Evolutionary conservation across 1,139 yeast species (phyloP).

Genomic region (Candida sanyaensis): DNA sequence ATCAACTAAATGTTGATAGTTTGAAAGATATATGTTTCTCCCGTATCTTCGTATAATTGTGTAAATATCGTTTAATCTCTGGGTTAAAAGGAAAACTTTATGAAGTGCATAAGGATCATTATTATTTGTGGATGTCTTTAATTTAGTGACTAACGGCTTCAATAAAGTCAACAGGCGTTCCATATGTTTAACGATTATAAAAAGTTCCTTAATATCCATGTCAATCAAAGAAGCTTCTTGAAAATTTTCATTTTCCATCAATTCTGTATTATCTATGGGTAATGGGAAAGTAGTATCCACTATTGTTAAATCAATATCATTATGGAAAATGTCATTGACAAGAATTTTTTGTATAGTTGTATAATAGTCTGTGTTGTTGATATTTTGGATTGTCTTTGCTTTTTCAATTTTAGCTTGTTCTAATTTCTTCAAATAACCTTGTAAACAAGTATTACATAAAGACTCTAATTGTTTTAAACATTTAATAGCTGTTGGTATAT

Average conservation of each 20-base stretch:
- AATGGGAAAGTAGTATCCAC: slow-evolving; percentile 18
- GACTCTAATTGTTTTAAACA: slow-evolving; percentile 38
- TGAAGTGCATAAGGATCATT: slow-evolving; percentile 44
- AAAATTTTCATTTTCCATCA: slow-evolving; percentile 18
- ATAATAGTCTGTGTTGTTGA: slow-evolving; percentile 11
- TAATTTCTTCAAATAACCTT: slow-evolving; percentile 50
- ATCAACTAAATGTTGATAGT: slow-evolving; percentile 41
- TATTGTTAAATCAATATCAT: slow-evolving; percentile 18
- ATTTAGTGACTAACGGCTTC: slow-evolving; percentile 25
- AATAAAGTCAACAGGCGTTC: slow-evolving; percentile 25
- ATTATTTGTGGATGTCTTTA: slow-evolving; percentile 20
- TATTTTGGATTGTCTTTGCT: slow-evolving; percentile 5
- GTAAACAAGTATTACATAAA: slow-evolving; percentile 40
- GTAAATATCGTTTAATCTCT: slow-evolving; percentile 50
- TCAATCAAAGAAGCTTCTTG: slow-evolving; percentile 41
- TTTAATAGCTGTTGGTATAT: slow-evolving; percentile 27
- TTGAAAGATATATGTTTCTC: slow-evolving; percentile 44
- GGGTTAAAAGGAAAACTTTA: slow-evolving; percentile 45
- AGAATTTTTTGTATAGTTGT: slow-evolving; percentile 7
- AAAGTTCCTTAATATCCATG: slow-evolving; percentile 41
- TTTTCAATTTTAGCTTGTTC: slow-evolving; percentile 42
- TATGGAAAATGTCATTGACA: slow-evolving; percentile 7
- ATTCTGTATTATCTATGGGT: slow-evolving; percentile 15
- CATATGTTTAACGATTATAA: slow-evolving; percentile 23
- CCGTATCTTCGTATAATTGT: slow-evolving; percentile 45